Evolutionary conservation across 306 rosid genomes (phyloP).

Genomic region (Citrullus colocynthis): DNA sequence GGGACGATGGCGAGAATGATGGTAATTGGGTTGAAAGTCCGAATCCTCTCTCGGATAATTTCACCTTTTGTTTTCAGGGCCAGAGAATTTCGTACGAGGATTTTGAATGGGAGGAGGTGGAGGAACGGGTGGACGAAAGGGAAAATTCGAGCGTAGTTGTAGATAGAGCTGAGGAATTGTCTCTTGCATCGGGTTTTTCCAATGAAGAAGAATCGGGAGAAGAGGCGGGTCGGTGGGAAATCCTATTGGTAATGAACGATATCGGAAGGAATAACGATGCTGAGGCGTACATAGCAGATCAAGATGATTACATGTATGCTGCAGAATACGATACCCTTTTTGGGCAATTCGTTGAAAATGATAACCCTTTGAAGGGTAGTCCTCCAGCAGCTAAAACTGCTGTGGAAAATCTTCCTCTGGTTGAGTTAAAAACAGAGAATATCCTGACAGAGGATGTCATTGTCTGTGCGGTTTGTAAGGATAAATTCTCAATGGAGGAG

Average conservation of each 20-base stretch:
- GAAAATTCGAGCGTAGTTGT: conserved; percentile 22
- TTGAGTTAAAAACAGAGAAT: conserved; percentile 48
- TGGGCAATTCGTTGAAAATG: conserved; percentile 60
- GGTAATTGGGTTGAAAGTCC: conserved; percentile 31
- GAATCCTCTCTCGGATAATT: conserved; percentile 40
- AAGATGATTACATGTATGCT: conserved; percentile 33
- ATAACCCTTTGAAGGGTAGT: conserved; percentile 43
- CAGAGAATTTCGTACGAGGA: conserved; percentile 37
- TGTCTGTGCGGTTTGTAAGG: conserved; percentile 72
- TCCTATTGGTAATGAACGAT: conserved; percentile 57
- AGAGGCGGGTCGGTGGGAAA: conserved; percentile 61
- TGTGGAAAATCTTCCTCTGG: conserved; percentile 62
- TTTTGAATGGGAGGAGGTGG: conserved; percentile 59
- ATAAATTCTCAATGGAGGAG: conserved; percentile 45
- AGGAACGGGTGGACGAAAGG: conserved; percentile 30
- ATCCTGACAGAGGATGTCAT: conserved; percentile 29
- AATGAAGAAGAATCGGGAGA: conserved; percentile 26
- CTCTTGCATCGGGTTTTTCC: conserved; percentile 45
- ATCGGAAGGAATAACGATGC: conserved; percentile 24
- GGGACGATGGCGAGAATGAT: conserved; percentile 15
- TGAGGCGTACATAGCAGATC: conserved; percentile 25
- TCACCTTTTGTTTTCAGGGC: conserved; percentile 44
- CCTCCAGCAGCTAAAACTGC: conserved; percentile 58
- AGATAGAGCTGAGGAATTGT: conserved; percentile 37
- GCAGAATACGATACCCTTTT: conserved; percentile 46